Base-by-base conservation (phyloP, 2,329 filamentous ascomycete genomes). In the Neopestalotiopsis clavispora region DNA sequence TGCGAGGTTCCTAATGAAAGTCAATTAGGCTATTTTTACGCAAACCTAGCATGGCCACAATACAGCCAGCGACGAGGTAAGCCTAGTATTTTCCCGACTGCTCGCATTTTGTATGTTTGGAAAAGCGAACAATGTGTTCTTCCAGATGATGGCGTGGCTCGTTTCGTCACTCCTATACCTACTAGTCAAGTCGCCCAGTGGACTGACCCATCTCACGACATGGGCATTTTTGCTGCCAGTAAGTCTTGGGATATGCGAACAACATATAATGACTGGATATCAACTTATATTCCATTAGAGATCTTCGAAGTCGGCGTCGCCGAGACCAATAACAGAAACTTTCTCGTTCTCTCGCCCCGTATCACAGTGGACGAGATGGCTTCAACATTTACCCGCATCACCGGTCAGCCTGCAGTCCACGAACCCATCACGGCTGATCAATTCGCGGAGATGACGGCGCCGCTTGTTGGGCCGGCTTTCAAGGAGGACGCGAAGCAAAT, bases 41-140 rank as follows among this genome's bases (percentile, higher is more conserved):
- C 17, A 20, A 60, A 60, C 28, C 58, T 20, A 14, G 58, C 58
- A 60, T 60, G 58, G 58, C 58, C 58, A 4, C 58, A 60, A 60
- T 60, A 60, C 58, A 28, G 17, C 28, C 58, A 60, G 58, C 58
- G 58, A 28, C 13, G 28, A 60, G 17, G 58, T 60, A 17, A 38
- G 58, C 9, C 17, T 7, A 7, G 4, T 17, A 28, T 28, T 28
- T 2, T 28, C 23, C 23, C 23, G 23, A 28, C 23, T 28, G 3
- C 3, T 3, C 23, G 2, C 23, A 28, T 28, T 28, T 28, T 3
- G 4, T 13, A 20, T 20, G 28, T 4, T 60, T 28, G 58, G 9
- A 3, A 28, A 60, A 9, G n/a, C 34, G 17, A 17, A 6, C 10
- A 1, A 38, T 5, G 28, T 9, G 4, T 17, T 9, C 9, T 28